Evolutionary conservation across 2,329 filamentous ascomycete genomes (phyloP).

Genomic region (Pyrenochaeta sp.): DNA sequence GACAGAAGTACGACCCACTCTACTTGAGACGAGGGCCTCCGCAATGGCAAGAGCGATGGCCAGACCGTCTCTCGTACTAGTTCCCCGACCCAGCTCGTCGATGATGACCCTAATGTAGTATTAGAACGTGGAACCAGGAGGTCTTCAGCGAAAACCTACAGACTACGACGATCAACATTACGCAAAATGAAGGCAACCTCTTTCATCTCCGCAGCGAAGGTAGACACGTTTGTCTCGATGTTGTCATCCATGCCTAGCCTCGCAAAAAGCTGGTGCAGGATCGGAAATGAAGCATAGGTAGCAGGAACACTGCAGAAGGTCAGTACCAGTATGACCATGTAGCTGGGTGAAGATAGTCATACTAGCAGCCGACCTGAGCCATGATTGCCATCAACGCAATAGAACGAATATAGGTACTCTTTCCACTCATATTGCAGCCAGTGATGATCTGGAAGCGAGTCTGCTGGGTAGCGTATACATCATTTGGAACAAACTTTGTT

Average conservation of each 20-base stretch:
- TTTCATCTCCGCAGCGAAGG: slow-evolving; percentile 93
- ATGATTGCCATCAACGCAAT: slow-evolving; percentile 87
- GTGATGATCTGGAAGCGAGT: slow-evolving; percentile 92
- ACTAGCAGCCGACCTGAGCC: slow-evolving; percentile 89
- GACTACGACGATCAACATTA: slow-evolving; percentile 78
- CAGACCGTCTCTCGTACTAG: slow-evolving; percentile 85
- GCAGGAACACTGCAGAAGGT: slow-evolving; percentile 70
- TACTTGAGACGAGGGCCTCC: slow-evolving; percentile 82
- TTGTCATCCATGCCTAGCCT: slow-evolving; percentile 86
- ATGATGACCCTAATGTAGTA: slow-evolving; percentile 67
- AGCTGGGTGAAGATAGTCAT: background rate
- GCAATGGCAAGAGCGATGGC: slow-evolving; percentile 90
- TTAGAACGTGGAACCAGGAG: background rate
- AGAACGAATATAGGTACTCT: slow-evolving; percentile 91
- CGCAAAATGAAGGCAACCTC: slow-evolving; percentile 93
- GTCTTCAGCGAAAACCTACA: slow-evolving; percentile 49
- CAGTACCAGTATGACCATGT: slow-evolving; percentile 4
- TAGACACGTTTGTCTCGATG: slow-evolving; percentile 90
- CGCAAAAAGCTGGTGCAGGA: slow-evolving; percentile 85
- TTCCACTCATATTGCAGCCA: slow-evolving; percentile 96
- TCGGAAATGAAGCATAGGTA: slow-evolving; percentile 79
- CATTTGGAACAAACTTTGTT: slow-evolving; percentile 82
- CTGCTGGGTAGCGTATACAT: slow-evolving; percentile 83
- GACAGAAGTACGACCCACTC: slow-evolving; percentile 18
- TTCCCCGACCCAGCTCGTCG: slow-evolving; percentile 91